Conservation (phyloP, 2,329 filamentous ascomycete species). For the Neofusicoccum kwambonambiense region DNA sequence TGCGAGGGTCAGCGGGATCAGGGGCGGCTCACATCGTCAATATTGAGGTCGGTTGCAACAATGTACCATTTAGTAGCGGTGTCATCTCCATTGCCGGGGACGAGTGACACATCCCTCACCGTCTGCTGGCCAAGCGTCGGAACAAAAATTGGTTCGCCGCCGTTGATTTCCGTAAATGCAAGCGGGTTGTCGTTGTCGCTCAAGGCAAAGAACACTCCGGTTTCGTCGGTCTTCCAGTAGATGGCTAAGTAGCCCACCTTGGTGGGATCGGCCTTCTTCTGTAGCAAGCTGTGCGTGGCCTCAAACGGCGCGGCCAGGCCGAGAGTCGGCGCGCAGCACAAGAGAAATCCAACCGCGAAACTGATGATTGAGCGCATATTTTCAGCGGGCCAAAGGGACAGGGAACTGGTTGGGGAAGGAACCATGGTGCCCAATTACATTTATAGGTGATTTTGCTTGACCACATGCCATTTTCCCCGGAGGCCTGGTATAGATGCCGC, state of each 20-base stretch:
- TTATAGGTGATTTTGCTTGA: too few species aligned
- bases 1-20: background rate
- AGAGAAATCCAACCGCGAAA: too few species aligned
- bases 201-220: background rate
- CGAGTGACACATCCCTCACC: constrained; percentile 21
- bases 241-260: background rate
- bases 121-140: constrained; percentile 21
- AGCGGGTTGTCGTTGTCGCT: background rate
- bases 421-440: too few species aligned
- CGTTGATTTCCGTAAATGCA: constrained; percentile 19
- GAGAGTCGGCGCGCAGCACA: too few species aligned
- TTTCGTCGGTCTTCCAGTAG: background rate
- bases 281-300: too few species aligned
- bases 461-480: too few species aligned
- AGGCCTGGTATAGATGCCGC: too few species aligned
- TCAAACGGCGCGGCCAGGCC: too few species aligned
- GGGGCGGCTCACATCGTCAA: background rate
- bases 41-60: constrained; percentile 10
- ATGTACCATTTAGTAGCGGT: constrained; percentile 19
- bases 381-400: too few species aligned
- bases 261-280: background rate
- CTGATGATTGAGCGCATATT: too few species aligned
- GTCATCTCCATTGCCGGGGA: constrained; percentile 8
- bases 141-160: constrained; percentile 18
- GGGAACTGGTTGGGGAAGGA: too few species aligned